Conservation (phyloP, 148 eudicot species). For the Drosera capensis region DNA sequence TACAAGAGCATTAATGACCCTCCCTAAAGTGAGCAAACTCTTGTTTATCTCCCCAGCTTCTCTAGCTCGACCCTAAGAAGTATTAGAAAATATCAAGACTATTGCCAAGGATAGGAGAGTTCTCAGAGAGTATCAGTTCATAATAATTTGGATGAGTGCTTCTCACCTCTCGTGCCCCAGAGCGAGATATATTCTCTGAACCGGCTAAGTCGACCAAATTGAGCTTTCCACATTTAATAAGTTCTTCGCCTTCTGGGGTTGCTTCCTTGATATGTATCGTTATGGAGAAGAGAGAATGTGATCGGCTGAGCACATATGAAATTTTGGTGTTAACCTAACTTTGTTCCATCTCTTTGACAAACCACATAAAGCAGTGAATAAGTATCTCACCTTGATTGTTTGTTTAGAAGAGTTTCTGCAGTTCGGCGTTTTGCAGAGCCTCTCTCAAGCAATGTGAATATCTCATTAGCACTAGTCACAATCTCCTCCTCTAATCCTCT, state of each 20-base stretch:
- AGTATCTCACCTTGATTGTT: constrained; percentile 69
- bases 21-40: constrained; percentile 84
- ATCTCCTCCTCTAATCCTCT: constrained; percentile 94
- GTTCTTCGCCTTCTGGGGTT: constrained; percentile 96
- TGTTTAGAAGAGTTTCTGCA: constrained; percentile 83
- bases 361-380: not conserved
- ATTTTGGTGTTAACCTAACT: constrained; percentile 1
- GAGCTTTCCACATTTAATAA: constrained; percentile 87
- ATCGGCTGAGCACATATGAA: constrained; percentile 37
- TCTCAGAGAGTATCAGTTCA: no score
- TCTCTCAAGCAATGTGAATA: constrained; percentile 82
- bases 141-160: not conserved
- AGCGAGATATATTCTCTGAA: constrained; percentile 88
- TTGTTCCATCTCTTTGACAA: not conserved
- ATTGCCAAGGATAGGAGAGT: no score
- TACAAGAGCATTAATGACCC: constrained; percentile 85
- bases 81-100: not conserved
- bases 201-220: constrained; percentile 95
- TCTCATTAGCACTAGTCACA: constrained; percentile 79
- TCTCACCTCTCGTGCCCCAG: constrained; percentile 87
- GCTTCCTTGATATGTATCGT: constrained; percentile 94
- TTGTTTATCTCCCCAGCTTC: constrained; percentile 97
- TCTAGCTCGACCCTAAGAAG: constrained; percentile 75
- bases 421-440: constrained; percentile 95
- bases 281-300: constrained; percentile 83